Base-by-base conservation (phyloP, 140 eudicot species). In the Oenanthe javanica region DNA sequence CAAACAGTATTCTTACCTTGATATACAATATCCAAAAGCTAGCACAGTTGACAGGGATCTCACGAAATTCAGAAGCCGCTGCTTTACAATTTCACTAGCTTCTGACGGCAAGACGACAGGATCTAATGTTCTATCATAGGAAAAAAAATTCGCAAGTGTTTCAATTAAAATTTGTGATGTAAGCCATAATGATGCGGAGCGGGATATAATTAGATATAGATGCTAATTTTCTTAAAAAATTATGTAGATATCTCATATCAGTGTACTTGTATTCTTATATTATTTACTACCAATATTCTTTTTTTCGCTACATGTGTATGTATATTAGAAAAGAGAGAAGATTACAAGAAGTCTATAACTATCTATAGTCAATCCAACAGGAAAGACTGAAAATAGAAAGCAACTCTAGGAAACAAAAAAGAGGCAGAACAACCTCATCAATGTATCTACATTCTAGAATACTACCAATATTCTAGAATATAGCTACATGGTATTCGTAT, bases 41-140 rank as follows among this genome's bases (percentile, higher is more conserved):
- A 95, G 86, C 77, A 95, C 99, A 71, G 97, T 92, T 13, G 99
- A 92, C 82, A 95, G 83, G 51, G 99, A 95, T 88, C 88, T 89
- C 63, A 91, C 94, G 76, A 95, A 95, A 82, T 87, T 95, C 76
- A 95, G 82, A 57, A 92, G 91, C 72, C 99, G 84, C 31, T 79
- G 87, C 82, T 92, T 95, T 83, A 95, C 97, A 83, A 89, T 81
- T 81, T 91, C 93, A 80, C 97, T 84, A 78, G 97, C 92, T 87
- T 88, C 97, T 72, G 99, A 82, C 72, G 99, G 95, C 71, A 92
- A 81, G 42, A 89, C 90, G 76, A 95, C 48, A 13, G 99, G 97
- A 81, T 90, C 97, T 82, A 95, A 76, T 52, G 93, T 88, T 82
- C 99, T 95, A 21, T n/a, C 85, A 72, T 72, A 86, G 36, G 36